Evolutionary conservation across 2,329 filamentous ascomycete genomes (phyloP).

Genomic region (Trichoderma oligosporum): DNA sequence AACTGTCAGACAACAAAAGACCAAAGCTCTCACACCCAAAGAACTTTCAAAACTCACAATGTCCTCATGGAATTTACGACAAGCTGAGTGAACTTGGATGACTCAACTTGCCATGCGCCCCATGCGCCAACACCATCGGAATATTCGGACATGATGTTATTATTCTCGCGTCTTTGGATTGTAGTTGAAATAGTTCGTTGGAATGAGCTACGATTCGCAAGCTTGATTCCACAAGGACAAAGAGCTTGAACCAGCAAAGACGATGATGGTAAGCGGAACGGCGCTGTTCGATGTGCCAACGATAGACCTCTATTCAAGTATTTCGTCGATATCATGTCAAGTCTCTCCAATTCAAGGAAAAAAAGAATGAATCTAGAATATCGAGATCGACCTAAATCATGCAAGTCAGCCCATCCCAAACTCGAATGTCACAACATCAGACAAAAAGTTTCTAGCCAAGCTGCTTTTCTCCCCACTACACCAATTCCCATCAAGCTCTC

Average conservation of each 20-base stretch:
- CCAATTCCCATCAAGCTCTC: neutral
- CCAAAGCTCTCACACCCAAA: neutral
- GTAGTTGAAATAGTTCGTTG: neutral
- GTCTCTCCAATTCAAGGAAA: neutral
- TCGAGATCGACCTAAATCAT: neutral
- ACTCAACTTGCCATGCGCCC: constrained; percentile 40
- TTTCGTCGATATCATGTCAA: constrained; percentile 22
- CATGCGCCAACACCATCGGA: constrained; percentile 30
- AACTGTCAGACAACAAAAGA: neutral
- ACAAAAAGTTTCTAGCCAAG: neutral
- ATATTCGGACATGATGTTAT: constrained; percentile 24
- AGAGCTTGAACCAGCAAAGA: neutral
- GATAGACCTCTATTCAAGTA: neutral
- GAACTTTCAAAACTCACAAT: constrained; percentile 54
- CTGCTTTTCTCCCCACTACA: neutral
- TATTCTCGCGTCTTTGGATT: neutral
- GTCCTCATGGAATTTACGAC: constrained; percentile 77
- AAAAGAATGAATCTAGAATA: neutral
- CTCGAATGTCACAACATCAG: too few species aligned
- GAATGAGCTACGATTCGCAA: neutral
- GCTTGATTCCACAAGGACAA: neutral
- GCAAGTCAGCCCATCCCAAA: neutral
- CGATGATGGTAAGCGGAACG: neutral
- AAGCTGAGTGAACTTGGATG: constrained; percentile 44
- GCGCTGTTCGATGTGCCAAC: neutral